phyloP scores from a whole-genome alignment of 192 early-diverging fungal genomes.

The Coemansia sp. region DNA sequence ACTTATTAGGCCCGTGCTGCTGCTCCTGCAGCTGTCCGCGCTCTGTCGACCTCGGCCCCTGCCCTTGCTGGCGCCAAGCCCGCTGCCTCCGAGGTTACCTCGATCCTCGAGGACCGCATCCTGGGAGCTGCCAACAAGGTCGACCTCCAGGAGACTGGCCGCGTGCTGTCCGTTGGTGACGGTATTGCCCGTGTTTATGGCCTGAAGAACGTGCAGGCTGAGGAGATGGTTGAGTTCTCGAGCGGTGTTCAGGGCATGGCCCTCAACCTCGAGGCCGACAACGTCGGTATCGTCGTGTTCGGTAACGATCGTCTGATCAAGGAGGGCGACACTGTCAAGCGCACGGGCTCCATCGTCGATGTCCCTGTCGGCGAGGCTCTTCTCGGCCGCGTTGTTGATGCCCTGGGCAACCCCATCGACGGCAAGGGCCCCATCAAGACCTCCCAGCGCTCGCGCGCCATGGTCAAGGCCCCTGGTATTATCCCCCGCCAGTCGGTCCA shows the following conservation, averaged over 20 bases:
- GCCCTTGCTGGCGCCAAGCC: constrained; percentile 58
- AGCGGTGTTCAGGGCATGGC: constrained; percentile 99
- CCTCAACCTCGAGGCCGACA: constrained; percentile 99
- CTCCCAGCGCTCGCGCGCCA: constrained; percentile 87
- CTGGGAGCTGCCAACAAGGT: constrained; percentile 79
- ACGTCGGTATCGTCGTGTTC: constrained; percentile 99
- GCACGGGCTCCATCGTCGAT: constrained; percentile 98
- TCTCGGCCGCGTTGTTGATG: constrained; percentile 98
- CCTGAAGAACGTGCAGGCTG: constrained; percentile 97
- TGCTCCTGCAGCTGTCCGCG: constrained; percentile 47
- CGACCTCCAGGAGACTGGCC: constrained; percentile 97
- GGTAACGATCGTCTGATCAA: constrained; percentile 99
- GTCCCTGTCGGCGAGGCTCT: constrained; percentile 95
- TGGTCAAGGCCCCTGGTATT: constrained; percentile 99
- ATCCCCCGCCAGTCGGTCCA: constrained; percentile 98
- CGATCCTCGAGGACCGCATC: constrained; percentile 98
- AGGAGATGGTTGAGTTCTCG: constrained; percentile 99
- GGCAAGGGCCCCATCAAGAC: constrained; percentile 97
- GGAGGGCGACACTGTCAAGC: constrained; percentile 99
- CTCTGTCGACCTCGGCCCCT: constrained; percentile 52
- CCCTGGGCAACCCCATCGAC: constrained; percentile 99
- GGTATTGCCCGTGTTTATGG: constrained; percentile 99
- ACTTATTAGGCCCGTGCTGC: constrained; percentile 51
- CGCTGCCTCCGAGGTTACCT: constrained; percentile 93
- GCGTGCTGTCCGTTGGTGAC: constrained; percentile 99